phyloP scores from a whole-genome alignment of 352 stramenopile genomes.

The Globisporangium megalacanthum region DNA sequence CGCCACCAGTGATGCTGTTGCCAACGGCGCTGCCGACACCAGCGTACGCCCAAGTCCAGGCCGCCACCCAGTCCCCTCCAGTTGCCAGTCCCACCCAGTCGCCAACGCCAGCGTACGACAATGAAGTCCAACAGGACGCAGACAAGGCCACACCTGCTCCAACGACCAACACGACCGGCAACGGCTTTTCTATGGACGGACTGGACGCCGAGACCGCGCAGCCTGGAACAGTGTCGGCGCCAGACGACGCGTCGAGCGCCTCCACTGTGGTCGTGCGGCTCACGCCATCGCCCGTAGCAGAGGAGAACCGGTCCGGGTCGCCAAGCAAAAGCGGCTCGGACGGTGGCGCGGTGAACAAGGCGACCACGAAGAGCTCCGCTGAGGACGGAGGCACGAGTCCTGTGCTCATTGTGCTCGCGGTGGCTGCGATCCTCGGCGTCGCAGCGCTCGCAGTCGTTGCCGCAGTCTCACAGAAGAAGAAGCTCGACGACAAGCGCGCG shows the following conservation, averaged over 20 bases:
- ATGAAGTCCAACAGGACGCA: constrained; percentile 3
- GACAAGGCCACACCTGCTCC: neutral
- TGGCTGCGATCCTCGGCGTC: constrained; percentile 6
- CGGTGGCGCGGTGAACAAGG: constrained; percentile 1
- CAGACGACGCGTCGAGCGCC: constrained; percentile 2
- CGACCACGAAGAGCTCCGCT: constrained; percentile 9
- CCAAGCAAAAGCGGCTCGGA: neutral
- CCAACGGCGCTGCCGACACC: neutral
- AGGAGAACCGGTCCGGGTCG: neutral
- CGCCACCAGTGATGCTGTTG: constrained; percentile 12
- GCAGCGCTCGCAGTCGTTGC: constrained; percentile 13
- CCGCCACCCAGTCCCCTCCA: no score
- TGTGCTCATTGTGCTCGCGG: constrained; percentile 14
- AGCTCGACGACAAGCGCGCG: constrained; percentile 19
- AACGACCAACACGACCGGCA: neutral
- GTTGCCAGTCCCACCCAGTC: no score
- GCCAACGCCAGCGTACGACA: constrained; percentile 1
- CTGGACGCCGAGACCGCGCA: neutral
- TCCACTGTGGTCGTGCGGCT: neutral
- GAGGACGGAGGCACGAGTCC: constrained; percentile 8
- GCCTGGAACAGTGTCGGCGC: constrained; percentile 6
- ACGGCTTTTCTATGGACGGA: constrained; percentile 6
- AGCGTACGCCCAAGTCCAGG: neutral
- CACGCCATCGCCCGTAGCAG: neutral
- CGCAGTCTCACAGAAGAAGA: constrained; percentile 15